Base-by-base conservation (phyloP, 208 protist species). In the Spongospora subterranea region DNA sequence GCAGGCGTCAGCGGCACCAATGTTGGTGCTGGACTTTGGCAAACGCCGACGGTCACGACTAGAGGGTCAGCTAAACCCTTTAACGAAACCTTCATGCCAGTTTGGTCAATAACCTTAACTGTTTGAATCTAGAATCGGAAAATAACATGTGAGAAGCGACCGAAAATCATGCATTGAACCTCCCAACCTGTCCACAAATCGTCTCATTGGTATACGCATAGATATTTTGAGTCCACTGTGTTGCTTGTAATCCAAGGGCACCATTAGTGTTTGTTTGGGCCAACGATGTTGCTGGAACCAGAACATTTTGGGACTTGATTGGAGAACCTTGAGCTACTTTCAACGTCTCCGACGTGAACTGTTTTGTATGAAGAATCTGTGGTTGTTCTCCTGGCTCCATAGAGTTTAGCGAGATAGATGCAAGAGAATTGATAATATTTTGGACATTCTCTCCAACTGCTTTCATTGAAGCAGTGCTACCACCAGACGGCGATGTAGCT, bases 141-240 rank as follows among this genome's bases (percentile, higher is more conserved):
- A 60, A 60, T 24, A 29, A 6, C 6, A 60, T 60, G 50, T n/a
- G n/a, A n/a, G n/a, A n/a, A n/a, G n/a, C n/a, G n/a, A n/a, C n/a
- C n/a, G n/a, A n/a, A n/a, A n/a, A n/a, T n/a, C n/a, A n/a, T n/a
- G 35, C 17, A 43, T 6, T 43, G 17, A 82, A 13, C 13, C 13
- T 82, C 17, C 6, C 40, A 35, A 82, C 71, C 35, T 43, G 6
- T 43, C 71, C 71, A n/a, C 71, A 82, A n/a, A 82, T 43, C 17
- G 71, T 45, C 71, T 82, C 17, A 43, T 43, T 43, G n/a, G n/a
- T 82, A n/a, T 82, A 82, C 6, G 71, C 71, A n/a, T 82, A 82
- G 17, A 82, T 39, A n/a, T 82, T 82, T 43, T 6, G 6, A 20
- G 71, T n/a, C 71, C 71, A 82, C 6, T 6, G 13, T 40, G 71